A percentile compares a stretch with the other conserved stretches of the same genome.
Conservation (phyloP, 2,329 filamentous ascomycete species). For the Apiospora pterosperma region DNA sequence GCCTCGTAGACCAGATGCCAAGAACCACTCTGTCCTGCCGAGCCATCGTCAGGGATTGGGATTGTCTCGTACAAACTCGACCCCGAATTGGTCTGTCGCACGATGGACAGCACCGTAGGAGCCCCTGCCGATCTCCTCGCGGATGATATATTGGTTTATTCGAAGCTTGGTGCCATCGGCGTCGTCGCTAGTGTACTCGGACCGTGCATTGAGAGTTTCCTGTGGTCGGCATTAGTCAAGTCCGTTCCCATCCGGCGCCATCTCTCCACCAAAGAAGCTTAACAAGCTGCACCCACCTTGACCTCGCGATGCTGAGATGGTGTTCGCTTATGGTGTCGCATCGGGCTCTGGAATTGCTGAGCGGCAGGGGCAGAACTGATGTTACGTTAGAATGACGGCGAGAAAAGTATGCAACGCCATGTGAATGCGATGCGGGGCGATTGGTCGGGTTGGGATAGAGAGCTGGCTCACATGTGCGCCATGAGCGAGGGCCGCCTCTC, state of each 20-base stretch:
- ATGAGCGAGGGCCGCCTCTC: conserved; percentile 29
- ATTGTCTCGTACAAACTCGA: conserved; percentile 71
- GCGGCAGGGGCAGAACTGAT: conserved; percentile 40
- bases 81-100: conserved; percentile 84
- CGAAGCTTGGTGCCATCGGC: conserved; percentile 83
- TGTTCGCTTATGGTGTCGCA: conserved; percentile 55
- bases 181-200: conserved; percentile 83
- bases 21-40: background rate
- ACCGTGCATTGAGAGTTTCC: conserved; percentile 90
- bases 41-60: conserved; percentile 9
- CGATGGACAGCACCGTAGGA: conserved; percentile 94
- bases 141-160: conserved; percentile 94
- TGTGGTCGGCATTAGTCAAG: conserved; percentile 29
- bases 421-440: background rate
- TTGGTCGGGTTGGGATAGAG: background rate
- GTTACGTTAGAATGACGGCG: background rate
- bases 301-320: conserved; percentile 56
- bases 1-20: background rate
- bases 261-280: background rate
- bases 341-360: conserved; percentile 46
- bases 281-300: conserved; percentile 42
- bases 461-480: conserved; percentile 38
- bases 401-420: background rate
- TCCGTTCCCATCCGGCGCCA: background rate
- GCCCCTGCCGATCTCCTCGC: conserved; percentile 92